Evolutionary conservation across 768 basidiomycete species (phyloP).

Genomic region (Termitomyces sp.): DNA sequence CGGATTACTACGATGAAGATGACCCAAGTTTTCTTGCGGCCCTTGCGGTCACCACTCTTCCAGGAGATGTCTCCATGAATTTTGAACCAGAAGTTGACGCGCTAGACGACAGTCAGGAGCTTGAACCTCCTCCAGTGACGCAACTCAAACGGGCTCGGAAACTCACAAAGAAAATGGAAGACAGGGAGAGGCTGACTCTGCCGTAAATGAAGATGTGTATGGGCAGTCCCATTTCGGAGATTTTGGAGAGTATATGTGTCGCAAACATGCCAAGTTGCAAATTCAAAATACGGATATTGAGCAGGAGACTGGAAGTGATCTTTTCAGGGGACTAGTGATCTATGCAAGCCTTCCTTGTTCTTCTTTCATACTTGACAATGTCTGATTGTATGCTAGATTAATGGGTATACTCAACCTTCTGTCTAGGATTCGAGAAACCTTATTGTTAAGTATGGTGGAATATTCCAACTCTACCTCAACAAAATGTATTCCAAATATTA

Average conservation of each 20-base stretch:
- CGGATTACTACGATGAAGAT: conserved; percentile 52
- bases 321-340: conserved; percentile 74
- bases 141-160: conserved; percentile 38
- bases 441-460: conserved; percentile 78
- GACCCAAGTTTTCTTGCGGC: conserved; percentile 50
- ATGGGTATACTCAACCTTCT: conserved; percentile 86
- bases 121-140: conserved; percentile 31
- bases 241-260: conserved; percentile 83
- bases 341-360: conserved; percentile 53
- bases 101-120: conserved; percentile 20
- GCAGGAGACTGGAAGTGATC: conserved; percentile 22
- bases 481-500: too few species aligned
- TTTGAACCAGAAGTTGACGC: conserved; percentile 2
- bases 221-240: conserved; percentile 78
- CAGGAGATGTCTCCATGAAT: conserved; percentile 35
- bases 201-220: conserved; percentile 49
- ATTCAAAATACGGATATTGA: conserved; percentile 59
- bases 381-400: conserved; percentile 51
- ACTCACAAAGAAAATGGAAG: conserved; percentile 16
- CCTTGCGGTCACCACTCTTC: conserved; percentile 37
- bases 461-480: conserved; percentile 80
- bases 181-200: conserved; percentile 10
- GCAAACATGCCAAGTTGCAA: conserved; percentile 88
- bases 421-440: conserved; percentile 78
- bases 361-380: neutral